phyloP scores from a whole-genome alignment of 495 filamentous ascomycete genomes.

The Neurospora sp. region DNA sequence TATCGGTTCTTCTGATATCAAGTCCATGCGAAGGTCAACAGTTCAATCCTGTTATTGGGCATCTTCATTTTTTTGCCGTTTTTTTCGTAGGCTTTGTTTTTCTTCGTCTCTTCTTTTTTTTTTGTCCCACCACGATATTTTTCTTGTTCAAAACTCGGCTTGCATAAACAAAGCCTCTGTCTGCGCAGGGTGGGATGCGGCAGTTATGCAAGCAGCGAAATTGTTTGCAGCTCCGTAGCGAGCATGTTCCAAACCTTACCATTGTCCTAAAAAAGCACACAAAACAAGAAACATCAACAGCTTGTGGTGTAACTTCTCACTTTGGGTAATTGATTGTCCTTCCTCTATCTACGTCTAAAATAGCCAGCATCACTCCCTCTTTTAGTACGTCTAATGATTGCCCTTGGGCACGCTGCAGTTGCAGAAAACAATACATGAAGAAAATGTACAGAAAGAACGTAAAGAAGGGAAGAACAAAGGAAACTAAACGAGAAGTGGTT shows the following conservation, averaged over 20 bases:
- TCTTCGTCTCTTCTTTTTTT: not conserved
- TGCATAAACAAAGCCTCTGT: not conserved
- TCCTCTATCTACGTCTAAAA: not conserved
- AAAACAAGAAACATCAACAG: not conserved
- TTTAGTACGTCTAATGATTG: not conserved
- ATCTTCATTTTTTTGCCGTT: not conserved
- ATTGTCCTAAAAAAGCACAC: not conserved
- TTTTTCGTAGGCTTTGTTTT: not conserved
- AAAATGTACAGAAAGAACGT: not conserved
- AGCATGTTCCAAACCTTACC: not conserved
- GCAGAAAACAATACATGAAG: not conserved
- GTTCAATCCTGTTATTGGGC: not conserved
- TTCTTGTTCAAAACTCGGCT: not conserved
- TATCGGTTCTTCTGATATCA: not conserved
- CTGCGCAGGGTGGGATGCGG: not conserved
- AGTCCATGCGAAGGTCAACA: not conserved
- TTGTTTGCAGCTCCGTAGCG: not conserved
- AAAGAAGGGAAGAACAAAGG: not conserved
- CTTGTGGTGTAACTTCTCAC: not conserved
- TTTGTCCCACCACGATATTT: too few relatives aligned
- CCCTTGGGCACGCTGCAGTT: not conserved
- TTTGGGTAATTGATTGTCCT: not conserved
- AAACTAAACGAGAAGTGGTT: not conserved
- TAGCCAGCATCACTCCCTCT: not conserved
- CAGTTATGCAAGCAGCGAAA: not conserved